phyloP scores from a whole-genome alignment of 73 alveolate genomes.

The Tetrahymena elliotti region DNA sequence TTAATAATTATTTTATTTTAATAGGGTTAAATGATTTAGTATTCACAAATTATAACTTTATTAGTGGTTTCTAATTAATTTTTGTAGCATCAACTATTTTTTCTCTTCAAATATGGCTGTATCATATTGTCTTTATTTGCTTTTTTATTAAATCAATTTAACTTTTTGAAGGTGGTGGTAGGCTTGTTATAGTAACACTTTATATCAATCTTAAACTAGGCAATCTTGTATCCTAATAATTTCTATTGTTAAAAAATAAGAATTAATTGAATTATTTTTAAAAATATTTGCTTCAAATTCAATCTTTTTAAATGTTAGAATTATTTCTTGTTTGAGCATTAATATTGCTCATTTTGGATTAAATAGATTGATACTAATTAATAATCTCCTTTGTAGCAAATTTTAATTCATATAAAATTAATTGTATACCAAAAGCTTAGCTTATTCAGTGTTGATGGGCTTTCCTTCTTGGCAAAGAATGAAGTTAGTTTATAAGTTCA shows the following conservation, averaged over 20 bases:
- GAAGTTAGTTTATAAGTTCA: slow-evolving; percentile 8
- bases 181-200: not conserved
- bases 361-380: not conserved
- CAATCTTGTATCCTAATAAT: not conserved
- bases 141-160: not conserved
- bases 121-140: not conserved
- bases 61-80: not conserved
- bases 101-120: not conserved
- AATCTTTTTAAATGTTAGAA: not conserved
- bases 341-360: not conserved
- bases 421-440: slow-evolving; percentile 25
- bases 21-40: not conserved
- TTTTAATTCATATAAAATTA: slow-evolving; percentile 13
- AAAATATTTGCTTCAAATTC: not conserved
- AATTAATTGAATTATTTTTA: not conserved
- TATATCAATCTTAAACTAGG: not conserved
- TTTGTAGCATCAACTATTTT: not conserved
- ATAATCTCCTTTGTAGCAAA: not conserved
- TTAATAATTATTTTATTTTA: not conserved
- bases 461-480: slow-evolving; percentile 13
- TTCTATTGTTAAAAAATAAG: not conserved
- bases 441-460: slow-evolving; percentile 18
- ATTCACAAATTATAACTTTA: not conserved
- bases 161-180: not conserved
- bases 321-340: not conserved